Conservation (phyloP, 805 yeast genomes). For the Yarrowia sp. region DNA sequence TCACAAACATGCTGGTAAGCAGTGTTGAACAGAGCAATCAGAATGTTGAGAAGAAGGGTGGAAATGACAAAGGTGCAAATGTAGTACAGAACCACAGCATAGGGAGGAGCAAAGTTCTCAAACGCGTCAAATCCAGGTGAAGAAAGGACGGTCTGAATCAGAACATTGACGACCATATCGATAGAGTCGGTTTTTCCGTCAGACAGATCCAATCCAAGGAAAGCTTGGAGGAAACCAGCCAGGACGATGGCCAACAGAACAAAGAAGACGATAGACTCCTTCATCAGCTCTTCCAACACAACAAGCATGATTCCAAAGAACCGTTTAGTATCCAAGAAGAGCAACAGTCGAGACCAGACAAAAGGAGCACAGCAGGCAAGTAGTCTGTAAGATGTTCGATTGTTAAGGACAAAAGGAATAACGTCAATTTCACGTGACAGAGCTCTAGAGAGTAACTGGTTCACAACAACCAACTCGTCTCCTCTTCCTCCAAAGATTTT, state of each 20-base stretch:
- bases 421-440: background rate
- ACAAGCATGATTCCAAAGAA: conserved; percentile 90
- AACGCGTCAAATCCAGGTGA: conserved; percentile 71
- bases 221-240: conserved; percentile 81
- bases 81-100: conserved; percentile 77
- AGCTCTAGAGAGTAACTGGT: background rate
- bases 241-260: conserved; percentile 67
- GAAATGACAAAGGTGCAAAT: conserved; percentile 71
- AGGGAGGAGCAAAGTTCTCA: conserved; percentile 75
- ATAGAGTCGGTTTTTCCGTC: conserved; percentile 83
- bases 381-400: conserved; percentile 61
- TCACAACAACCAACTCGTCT: background rate
- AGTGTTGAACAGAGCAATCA: conserved; percentile 80
- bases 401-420: conserved; percentile 37
- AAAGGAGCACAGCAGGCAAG: conserved; percentile 81
- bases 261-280: conserved; percentile 80
- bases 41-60: conserved; percentile 73
- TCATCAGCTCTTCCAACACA: conserved; percentile 80
- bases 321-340: conserved; percentile 72
- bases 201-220: conserved; percentile 80
- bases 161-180: conserved; percentile 55
- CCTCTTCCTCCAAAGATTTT: background rate
- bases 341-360: conserved; percentile 76
- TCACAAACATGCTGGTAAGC: conserved; percentile 79
- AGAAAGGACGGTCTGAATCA: conserved; percentile 71